Conservation (phyloP, 2,329 filamentous ascomycete genomes). For the Onygena corvina region DNA sequence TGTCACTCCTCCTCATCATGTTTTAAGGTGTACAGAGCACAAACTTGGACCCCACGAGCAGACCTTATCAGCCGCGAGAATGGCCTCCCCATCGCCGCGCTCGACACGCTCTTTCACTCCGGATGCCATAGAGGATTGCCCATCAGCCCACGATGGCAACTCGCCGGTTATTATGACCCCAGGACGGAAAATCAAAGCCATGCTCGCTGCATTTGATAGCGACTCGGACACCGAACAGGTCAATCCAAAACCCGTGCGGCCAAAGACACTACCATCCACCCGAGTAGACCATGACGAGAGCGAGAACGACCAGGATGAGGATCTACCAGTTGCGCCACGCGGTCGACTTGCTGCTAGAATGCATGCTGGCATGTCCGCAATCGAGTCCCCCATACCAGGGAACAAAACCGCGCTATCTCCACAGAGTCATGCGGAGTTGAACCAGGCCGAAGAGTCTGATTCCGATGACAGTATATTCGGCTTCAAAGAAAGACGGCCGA, state of each 20-base stretch:
- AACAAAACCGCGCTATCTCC: conserved; percentile 16
- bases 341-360: conserved; percentile 56
- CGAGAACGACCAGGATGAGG: conserved; percentile 38
- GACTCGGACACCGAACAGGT: conserved; percentile 35
- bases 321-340: conserved; percentile 40
- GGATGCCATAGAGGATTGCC: neutral
- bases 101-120: neutral
- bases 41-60: too few species aligned
- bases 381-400: conserved; percentile 22
- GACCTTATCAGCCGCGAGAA: neutral
- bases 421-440: neutral
- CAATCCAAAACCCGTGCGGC: neutral
- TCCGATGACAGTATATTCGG: conserved; percentile 21
- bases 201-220: conserved; percentile 38
- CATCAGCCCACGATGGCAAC: conserved; percentile 7
- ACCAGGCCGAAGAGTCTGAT: neutral
- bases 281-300: conserved; percentile 17
- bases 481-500: conserved; percentile 19
- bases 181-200: conserved; percentile 38
- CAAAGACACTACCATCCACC: neutral
- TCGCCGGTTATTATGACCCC: conserved; percentile 33
- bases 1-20: neutral
- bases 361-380: conserved; percentile 36
- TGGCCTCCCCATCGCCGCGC: neutral
- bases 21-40: too few species aligned